Evolutionary conservation across 2,329 filamentous ascomycete species (phyloP).

Genomic region (Rutstroemia sp.): DNA sequence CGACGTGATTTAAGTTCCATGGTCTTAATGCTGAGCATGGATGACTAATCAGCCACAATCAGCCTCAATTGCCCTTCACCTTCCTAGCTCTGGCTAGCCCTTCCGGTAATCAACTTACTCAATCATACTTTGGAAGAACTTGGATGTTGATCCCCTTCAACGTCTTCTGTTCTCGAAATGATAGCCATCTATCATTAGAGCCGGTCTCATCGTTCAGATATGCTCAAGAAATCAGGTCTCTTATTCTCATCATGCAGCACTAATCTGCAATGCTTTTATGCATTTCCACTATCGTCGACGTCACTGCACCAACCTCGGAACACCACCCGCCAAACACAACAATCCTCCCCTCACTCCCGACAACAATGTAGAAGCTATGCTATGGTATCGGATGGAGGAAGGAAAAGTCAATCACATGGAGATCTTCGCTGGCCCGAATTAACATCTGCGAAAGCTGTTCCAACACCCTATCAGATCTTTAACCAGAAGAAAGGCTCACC

Average conservation of each 20-base stretch:
- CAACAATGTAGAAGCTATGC: slow-evolving; percentile 31
- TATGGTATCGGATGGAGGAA: slow-evolving; percentile 31
- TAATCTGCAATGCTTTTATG: slow-evolving; percentile 26
- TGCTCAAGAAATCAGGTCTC: slow-evolving; percentile 39
- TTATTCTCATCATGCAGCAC: slow-evolving; percentile 32
- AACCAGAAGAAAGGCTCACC: slow-evolving; percentile 48
- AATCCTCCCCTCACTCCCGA: slow-evolving; percentile 9
- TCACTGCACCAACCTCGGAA: slow-evolving; percentile 18
- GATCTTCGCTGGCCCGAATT: slow-evolving; percentile 28
- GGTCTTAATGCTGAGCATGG: too few relatives aligned
- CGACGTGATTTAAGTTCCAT: too few relatives aligned
- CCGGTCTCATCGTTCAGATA: slow-evolving; percentile 16
- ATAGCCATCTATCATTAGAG: neutral
- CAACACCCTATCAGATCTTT: slow-evolving; percentile 87
- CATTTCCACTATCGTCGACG: slow-evolving; percentile 26
- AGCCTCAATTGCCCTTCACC: neutral
- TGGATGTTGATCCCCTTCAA: neutral
- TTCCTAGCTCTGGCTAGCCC: neutral
- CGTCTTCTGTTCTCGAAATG: neutral
- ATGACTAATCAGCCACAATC: too few relatives aligned
- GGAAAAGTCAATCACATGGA: slow-evolving; percentile 28
- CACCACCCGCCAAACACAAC: neutral
- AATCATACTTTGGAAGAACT: neutral
- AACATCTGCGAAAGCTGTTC: slow-evolving; percentile 22
- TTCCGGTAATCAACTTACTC: neutral